Evolutionary conservation across 495 filamentous ascomycete genomes (phyloP).

Genomic region (Penicillium paxilli): DNA sequence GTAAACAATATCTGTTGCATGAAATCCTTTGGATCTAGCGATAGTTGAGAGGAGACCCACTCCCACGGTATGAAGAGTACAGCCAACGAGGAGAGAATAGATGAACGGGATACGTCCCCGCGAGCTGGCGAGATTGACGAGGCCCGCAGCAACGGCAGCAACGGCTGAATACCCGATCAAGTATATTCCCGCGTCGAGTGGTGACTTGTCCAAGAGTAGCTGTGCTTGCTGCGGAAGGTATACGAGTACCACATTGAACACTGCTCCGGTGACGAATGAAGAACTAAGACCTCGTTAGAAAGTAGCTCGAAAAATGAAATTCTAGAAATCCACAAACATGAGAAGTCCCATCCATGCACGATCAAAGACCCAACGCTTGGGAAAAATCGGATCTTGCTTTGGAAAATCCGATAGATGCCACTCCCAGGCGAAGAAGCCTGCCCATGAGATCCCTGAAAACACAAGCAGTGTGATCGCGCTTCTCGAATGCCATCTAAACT

Average conservation of each 20-base stretch:
- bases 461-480: constrained; percentile 46
- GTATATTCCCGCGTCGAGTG: constrained; percentile 52
- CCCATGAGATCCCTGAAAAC: constrained; percentile 30
- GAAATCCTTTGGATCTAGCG: constrained; percentile 27
- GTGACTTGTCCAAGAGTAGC: constrained; percentile 48
- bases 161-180: constrained; percentile 54
- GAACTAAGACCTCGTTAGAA: constrained; percentile 12
- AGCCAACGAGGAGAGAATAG: constrained; percentile 47
- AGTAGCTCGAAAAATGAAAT: not conserved
- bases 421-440: constrained; percentile 40
- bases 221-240: constrained; percentile 63
- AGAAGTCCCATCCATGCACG: constrained; percentile 34
- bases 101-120: constrained; percentile 46
- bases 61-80: constrained; percentile 50
- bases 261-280: constrained; percentile 46
- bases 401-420: constrained; percentile 30
- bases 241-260: constrained; percentile 55
- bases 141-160: constrained; percentile 48
- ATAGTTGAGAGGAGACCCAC: constrained; percentile 49
- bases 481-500: constrained; percentile 38
- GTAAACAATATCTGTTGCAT: constrained; percentile 47
- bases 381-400: constrained; percentile 37
- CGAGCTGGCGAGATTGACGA: constrained; percentile 44
- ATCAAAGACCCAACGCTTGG: constrained; percentile 33
- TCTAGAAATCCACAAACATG: constrained; percentile 22